phyloP scores from a whole-genome alignment of 1,284 basidiomycete genomes.

The Ustilago xerochloae region DNA sequence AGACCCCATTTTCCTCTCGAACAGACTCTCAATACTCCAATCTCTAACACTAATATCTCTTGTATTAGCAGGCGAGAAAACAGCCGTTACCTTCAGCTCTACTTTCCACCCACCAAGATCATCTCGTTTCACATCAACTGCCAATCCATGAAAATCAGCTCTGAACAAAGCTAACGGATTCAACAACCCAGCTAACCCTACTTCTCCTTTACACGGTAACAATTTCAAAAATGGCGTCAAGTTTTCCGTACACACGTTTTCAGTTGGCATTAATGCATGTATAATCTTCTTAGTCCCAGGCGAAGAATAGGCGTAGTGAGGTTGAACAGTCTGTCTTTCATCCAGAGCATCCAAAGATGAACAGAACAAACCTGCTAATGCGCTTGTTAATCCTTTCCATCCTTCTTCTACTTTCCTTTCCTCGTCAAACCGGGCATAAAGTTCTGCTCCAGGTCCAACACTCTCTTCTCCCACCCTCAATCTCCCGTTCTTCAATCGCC shows the following conservation, averaged over 20 bases:
- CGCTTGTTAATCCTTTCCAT: conserved; percentile 87
- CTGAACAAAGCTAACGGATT: conserved; percentile 88
- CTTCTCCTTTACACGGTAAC: conserved; percentile 85
- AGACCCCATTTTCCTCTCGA: conserved; percentile 26
- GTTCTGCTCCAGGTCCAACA: conserved; percentile 84
- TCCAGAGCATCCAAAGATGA: conserved; percentile 78
- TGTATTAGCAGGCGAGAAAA: conserved; percentile 76
- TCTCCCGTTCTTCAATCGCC: not conserved
- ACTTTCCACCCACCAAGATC: conserved; percentile 73
- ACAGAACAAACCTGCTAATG: conserved; percentile 91
- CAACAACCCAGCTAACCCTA: conserved; percentile 85
- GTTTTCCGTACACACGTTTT: conserved; percentile 85
- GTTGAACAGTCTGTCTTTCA: conserved; percentile 42
- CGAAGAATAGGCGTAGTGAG: conserved; percentile 28
- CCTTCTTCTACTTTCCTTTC: conserved; percentile 70
- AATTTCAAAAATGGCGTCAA: conserved; percentile 94
- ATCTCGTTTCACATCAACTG: conserved; percentile 72
- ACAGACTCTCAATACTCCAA: conserved; percentile 54
- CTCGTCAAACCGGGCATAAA: conserved; percentile 77
- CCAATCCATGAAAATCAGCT: conserved; percentile 87
- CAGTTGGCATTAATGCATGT: conserved; percentile 49
- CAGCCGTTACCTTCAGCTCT: conserved; percentile 80
- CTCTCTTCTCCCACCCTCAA: conserved; percentile 71
- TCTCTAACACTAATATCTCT: conserved; percentile 25
- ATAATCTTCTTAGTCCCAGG: conserved; percentile 14